phyloP scores from a whole-genome alignment of 176 grass and related monocot species.

The Phragmites australis region DNA sequence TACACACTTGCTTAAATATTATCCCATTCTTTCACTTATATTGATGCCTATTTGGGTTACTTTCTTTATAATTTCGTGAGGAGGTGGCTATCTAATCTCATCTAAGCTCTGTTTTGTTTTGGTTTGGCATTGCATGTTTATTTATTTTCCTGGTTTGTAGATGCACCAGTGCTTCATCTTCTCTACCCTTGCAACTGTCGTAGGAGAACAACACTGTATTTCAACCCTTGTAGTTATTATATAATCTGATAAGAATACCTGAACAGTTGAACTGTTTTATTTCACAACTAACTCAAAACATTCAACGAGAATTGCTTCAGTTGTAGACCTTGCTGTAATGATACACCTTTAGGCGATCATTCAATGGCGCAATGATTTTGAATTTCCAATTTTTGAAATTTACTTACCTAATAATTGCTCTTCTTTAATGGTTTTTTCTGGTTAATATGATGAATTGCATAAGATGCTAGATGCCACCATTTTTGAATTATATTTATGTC shows the following conservation, averaged over 20 bases:
- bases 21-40: conserved; percentile 2
- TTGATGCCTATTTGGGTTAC: not conserved
- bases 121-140: not conserved
- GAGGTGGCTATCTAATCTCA: conserved; percentile 9
- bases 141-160: not conserved
- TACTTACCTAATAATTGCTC: not conserved
- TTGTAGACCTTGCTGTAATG: not conserved
- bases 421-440: not conserved
- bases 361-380: conserved; percentile 10
- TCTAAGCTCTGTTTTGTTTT: not conserved
- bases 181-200: not conserved
- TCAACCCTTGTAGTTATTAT: conserved; percentile 2
- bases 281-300: conserved; percentile 9
- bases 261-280: conserved; percentile 6
- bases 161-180: conserved; percentile 5
- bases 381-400: not conserved
- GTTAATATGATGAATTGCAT: not conserved
- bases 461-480: not conserved
- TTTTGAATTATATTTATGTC: conserved; percentile 12
- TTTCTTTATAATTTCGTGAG: conserved; percentile 19
- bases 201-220: not conserved
- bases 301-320: not conserved
- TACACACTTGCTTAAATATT: conserved; percentile 35
- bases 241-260: not conserved
- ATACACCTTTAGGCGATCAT: not conserved